These are phyloP conservation scores for Fusarium sp. DNA, from an alignment of 2,329 filamentous ascomycete genomes.

Conservation along the genomic window DNA sequence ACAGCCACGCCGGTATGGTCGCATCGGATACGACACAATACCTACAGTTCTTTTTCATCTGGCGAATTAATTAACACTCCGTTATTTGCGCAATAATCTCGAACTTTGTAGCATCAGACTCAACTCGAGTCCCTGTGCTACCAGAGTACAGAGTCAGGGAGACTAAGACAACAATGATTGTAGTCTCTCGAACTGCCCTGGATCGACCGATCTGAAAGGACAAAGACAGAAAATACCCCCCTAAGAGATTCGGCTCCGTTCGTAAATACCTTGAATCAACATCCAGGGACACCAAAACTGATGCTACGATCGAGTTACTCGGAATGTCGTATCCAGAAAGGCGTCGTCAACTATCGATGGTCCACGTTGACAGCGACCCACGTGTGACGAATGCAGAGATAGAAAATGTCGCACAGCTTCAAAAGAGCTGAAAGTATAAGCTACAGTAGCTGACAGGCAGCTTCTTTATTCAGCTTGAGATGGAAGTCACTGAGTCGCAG, in stretches of 20 bases:
- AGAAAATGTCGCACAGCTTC: slow-evolving; percentile 19
- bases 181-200: background rate
- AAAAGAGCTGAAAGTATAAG: background rate
- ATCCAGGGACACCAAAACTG: background rate
- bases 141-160: background rate
- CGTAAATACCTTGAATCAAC: background rate
- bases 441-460: background rate
- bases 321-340: background rate
- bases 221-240: background rate
- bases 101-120: background rate
- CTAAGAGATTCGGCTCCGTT: background rate
- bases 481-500: background rate
- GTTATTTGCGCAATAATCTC: background rate
- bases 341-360: slow-evolving; percentile 7
- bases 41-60: background rate
- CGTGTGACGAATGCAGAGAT: slow-evolving; percentile 27
- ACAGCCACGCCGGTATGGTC: background rate
- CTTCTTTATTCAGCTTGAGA: background rate
- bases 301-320: background rate
- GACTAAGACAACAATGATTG: background rate
- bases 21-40: background rate
- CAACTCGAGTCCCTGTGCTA: background rate
- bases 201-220: background rate
- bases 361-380: slow-evolving; percentile 37
- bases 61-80: background rate